Evolutionary conservation across 2,329 filamentous ascomycete genomes (phyloP).

Genomic region (Alternaria atra): DNA sequence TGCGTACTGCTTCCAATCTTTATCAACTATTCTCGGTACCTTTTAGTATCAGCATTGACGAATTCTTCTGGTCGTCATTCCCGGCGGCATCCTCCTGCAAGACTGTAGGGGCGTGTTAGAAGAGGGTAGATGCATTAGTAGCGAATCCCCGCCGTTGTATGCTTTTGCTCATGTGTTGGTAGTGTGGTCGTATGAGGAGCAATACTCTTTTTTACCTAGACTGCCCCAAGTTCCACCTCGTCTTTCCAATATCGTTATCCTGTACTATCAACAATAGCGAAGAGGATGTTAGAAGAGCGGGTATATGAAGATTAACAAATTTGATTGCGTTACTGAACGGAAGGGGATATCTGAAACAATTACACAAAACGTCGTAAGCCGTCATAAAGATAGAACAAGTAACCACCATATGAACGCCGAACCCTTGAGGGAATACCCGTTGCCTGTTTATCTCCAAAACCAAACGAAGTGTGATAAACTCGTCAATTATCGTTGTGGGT

Average conservation of each 20-base stretch:
- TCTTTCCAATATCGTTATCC: neutral
- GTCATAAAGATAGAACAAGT: neutral
- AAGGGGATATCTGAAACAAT: constrained; percentile 14
- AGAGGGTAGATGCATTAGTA: too few species aligned
- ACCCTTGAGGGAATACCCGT: neutral
- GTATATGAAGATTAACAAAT: neutral
- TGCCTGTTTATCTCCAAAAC: neutral
- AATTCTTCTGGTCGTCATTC: too few species aligned
- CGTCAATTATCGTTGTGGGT: neutral
- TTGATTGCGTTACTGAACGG: constrained; percentile 6
- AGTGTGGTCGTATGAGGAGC: neutral
- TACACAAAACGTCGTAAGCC: constrained; percentile 4
- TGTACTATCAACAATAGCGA: neutral
- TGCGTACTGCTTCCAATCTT: too few species aligned
- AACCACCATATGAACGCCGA: neutral
- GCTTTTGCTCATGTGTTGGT: neutral
- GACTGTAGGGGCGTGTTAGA: too few species aligned
- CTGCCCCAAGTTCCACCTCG: neutral
- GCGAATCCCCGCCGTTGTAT: neutral
- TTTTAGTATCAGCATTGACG: too few species aligned
- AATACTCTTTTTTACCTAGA: neutral
- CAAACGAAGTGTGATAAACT: neutral
- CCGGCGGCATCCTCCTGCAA: too few species aligned
- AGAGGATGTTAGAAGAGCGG: neutral
- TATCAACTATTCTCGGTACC: too few species aligned